Evolutionary conservation across 2,329 filamentous ascomycete genomes (phyloP), one percentile per base, ranked within the genome.

Genomic region (Pseudopithomyces chartarum): DNA sequence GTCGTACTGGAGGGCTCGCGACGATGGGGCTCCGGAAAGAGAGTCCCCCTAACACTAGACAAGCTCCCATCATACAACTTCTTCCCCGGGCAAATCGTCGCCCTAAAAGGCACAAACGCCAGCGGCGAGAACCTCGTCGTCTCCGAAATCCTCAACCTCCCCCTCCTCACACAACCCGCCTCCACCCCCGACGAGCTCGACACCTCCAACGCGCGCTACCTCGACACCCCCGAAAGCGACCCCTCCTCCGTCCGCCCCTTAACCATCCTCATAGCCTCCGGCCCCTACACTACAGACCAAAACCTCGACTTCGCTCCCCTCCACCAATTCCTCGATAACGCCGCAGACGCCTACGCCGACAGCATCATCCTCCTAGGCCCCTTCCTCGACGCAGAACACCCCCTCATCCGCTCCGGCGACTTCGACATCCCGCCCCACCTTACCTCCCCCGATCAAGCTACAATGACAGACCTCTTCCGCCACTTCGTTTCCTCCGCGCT

Each of bases 71-170:
- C 77, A 1, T 95, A 90, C 77, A 89, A 91, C 71, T 91, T 98
- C 79, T 98, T 98, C 73, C 95, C 94, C 0, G 95, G 95, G 6
- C 93, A 98, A 72, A 92, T 98, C 51, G 91, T 97, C 29, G 95
- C 94, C 6, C 78, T 98, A 26, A 85, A 85, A 59, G 95, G 95
- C 7, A 92, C 87, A 65, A 99, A 99, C 72, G 87, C 92, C 19
- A 92, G 91, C 0, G 94, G 94, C 0, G 84, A 87, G 36, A 89
- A 90, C 66, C 97, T 98, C 65, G 84, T 87, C 1, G 92, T 95
- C 32, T 87, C 85, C 33, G 87, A 97, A 68, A 78, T 95, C 2
- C 81, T 98, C 6, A 80, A 88, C 1, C 78, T 92, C 2, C 95
- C 95, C 2, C 80, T 91, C 2, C 82, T 96, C 13, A 87, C 87